Evolutionary conservation across 805 yeast genomes (phyloP).

Genomic region (Nakazawaea wickerhamii): DNA sequence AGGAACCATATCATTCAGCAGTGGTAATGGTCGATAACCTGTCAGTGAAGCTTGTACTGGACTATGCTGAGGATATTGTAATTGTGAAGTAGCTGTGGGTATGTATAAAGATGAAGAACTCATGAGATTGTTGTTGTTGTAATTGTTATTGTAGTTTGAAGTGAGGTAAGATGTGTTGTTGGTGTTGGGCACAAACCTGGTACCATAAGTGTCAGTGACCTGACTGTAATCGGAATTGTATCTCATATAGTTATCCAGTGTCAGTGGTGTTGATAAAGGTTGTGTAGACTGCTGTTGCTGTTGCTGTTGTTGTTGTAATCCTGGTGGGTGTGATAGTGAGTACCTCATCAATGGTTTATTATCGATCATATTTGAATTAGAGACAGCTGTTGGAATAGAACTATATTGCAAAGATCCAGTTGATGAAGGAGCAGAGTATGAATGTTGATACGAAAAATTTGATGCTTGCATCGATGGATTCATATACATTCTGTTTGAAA

Average conservation of each 20-base stretch:
- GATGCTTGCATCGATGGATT: neutral
- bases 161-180: too few species aligned
- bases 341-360: neutral
- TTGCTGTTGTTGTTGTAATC: neutral
- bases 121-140: neutral
- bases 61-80: neutral
- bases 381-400: neutral
- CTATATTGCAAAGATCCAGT: neutral
- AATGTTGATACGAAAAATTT: neutral
- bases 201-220: too few species aligned
- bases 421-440: neutral
- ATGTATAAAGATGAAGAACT: too few species aligned
- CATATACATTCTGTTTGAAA: neutral
- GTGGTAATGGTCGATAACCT: too few species aligned
- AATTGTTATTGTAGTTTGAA: neutral
- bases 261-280: neutral
- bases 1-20: too few species aligned
- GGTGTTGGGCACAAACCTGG: neutral
- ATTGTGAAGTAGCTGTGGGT: too few species aligned
- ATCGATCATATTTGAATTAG: neutral
- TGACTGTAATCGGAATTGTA: too few species aligned
- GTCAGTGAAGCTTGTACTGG: too few species aligned
- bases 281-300: neutral
- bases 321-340: neutral
- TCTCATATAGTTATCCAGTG: neutral